Base-by-base conservation (phyloP, 176 grass and related monocot genomes). In the Oryza rufipogon region DNA sequence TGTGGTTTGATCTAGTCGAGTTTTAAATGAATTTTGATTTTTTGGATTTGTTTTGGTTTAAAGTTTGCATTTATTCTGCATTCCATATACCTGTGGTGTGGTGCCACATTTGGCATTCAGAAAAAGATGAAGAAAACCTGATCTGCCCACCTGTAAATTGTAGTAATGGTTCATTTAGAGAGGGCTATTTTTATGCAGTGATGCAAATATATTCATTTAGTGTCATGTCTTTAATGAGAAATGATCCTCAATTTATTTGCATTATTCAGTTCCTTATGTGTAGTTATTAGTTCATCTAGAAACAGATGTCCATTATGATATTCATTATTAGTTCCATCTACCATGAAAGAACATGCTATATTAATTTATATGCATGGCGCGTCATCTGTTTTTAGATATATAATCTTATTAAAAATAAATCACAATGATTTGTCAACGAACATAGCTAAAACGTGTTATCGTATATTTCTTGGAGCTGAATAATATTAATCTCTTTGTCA, bases 261-360 rank as follows among this genome's bases (percentile, higher is more conserved):
- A 17, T 46, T 52, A 17, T 52, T 83, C 1, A 5, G 25, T 76
- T 52, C 8, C 6, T 70, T 58, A 30, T 42, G 68, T 28, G 68
- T 9, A 26, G 51, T 73, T 82, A 47, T 82, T 14, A 58, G 64
- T 10, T 41, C 61, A 67, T 83, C 71, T 26, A 67, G 30, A 83
- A 75, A 67, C 61, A 75, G 42, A 66, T 52, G 8, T 30, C 5
- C 64, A 75, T 63, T 22, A 49, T 63, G 23, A 48, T 66, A 84
- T 84, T 41, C 81, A 66, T 83, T 75, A 16, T 14, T 11, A 33
- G 58, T 63, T 63, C 58, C 58, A 63, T 63, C 58, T 23, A 23
- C 58, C 58, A 20, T 63, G 20, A 63, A 63, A 39, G 67, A 36
- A 9, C 4, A 54, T 25, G 56, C 22, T 34, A 56, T 71, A 51